Evolutionary conservation across 1,284 basidiomycete genomes (phyloP).

Genomic region (Cutaneotrichosporon dermatis): DNA sequence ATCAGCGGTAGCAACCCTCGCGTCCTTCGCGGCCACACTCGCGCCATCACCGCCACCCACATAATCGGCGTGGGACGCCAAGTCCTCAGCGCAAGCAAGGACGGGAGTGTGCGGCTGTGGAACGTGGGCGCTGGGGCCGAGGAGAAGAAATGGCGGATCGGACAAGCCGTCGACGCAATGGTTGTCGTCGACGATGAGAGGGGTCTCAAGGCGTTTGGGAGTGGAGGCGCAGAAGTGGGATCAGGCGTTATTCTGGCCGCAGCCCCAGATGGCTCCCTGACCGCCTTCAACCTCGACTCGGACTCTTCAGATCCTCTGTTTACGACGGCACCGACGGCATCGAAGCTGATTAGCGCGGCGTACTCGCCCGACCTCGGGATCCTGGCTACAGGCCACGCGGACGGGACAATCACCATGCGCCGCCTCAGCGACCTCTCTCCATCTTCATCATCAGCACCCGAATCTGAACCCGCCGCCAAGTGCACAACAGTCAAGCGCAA

Average conservation of each 20-base stretch:
- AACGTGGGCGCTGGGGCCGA: constrained; percentile 60
- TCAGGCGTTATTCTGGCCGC: constrained; percentile 52
- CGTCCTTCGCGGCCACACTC: constrained; percentile 64
- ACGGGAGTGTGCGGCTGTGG: constrained; percentile 69
- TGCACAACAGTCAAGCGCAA: constrained; percentile 54
- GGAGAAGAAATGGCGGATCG: constrained; percentile 47
- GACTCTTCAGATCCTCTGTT: constrained; percentile 31
- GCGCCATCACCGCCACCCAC: constrained; percentile 55
- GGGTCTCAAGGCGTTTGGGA: constrained; percentile 14
- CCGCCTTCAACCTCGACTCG: constrained; percentile 53
- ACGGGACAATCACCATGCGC: constrained; percentile 60
- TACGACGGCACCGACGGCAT: constrained; percentile 25
- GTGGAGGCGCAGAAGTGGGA: constrained; percentile 1
- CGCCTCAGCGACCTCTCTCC: constrained; percentile 42
- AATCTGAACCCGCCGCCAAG: constrained; percentile 35
- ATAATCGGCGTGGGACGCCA: constrained; percentile 64
- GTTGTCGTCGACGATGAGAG: constrained; percentile 32
- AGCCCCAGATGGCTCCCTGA: constrained; percentile 53
- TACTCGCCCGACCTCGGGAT: constrained; percentile 51
- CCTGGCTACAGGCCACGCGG: constrained; percentile 61
- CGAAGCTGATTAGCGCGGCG: constrained; percentile 56
- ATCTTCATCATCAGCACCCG: too few relatives aligned
- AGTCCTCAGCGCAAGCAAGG: constrained; percentile 59
- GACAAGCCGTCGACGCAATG: constrained; percentile 31
- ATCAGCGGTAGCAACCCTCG: constrained; percentile 51